Evolutionary conservation across 1,284 basidiomycete species (phyloP).

Genomic region (Tremellales sp.): DNA sequence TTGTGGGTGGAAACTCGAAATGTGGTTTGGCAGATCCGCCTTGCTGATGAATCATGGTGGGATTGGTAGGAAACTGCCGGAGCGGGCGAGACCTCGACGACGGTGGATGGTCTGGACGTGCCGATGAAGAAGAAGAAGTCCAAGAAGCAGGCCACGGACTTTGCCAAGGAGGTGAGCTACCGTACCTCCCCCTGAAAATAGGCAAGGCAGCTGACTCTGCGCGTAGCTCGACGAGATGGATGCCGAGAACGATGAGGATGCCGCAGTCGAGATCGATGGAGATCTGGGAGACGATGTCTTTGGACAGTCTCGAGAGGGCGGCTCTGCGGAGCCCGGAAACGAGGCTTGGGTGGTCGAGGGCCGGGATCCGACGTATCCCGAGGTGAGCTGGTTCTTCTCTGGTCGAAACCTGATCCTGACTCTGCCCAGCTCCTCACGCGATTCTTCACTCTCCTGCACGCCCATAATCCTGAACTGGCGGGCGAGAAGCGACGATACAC

Average conservation of each 20-base stretch:
- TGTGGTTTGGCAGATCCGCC: background rate
- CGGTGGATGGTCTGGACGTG: conserved; percentile 50
- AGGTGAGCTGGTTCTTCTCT: conserved; percentile 55
- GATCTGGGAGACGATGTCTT: conserved; percentile 84
- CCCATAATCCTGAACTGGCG: conserved; percentile 89
- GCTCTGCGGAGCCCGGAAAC: conserved; percentile 48
- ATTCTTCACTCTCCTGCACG: conserved; percentile 87
- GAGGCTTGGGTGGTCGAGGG: conserved; percentile 80
- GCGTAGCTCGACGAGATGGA: conserved; percentile 46
- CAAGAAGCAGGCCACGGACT: conserved; percentile 52
- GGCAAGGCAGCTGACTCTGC: conserved; percentile 10
- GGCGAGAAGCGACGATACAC: conserved; percentile 90
- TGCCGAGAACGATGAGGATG: conserved; percentile 55
- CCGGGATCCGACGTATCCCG: conserved; percentile 90
- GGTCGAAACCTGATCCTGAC: conserved; percentile 1
- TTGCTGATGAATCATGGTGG: background rate
- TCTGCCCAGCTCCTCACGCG: conserved; percentile 73
- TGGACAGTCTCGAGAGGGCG: conserved; percentile 54
- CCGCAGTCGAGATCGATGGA: conserved; percentile 65
- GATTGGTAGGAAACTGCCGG: conserved; percentile 22
- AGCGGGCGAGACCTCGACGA: conserved; percentile 13
- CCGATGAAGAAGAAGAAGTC: conserved; percentile 55
- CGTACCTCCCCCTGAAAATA: conserved; percentile 52
- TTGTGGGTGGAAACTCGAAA: conserved; percentile 25
- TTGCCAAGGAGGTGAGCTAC: conserved; percentile 70